Base-by-base conservation (phyloP, 106 monocot genomes). In the Phalaenopsis equestris region DNA sequence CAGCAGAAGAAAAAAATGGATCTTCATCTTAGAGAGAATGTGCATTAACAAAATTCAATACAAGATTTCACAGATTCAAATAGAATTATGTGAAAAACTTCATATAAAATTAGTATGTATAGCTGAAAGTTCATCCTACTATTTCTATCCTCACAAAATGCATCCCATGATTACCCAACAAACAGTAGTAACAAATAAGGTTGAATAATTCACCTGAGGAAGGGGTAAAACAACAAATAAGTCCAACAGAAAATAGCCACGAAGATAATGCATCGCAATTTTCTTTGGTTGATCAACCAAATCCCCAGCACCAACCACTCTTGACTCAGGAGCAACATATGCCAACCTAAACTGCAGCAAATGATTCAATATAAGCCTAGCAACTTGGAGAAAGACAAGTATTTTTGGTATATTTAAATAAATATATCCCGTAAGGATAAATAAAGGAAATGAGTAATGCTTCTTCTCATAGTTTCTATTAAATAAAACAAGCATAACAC, bases 281-380 rank as follows among this genome's bases (percentile, higher is more conserved):
- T 87, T 91, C 57, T 85, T 89, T 79, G 91, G 85, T 12, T 91
- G 72, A 70, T 77, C 83, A 68, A 91, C 89, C 56, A 89, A 87
- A 67, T 83, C 85, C 3, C 89, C 91, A 67, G 89, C 73, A 39
- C 85, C 89, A 19, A 91, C 87, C 14, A 91, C 87, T 82, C 81
- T 91, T 19, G 87, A 85, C 76, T 91, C 87, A 52, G 89, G 91
- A 57, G 83, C 85, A 81, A 91, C 84, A 85, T 86, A 91, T 56
- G 91, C 91, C 52, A 91, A 55, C 75, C 88, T 86, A 79, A 89
- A 91, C 91, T 91, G 91, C 83, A 85, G 48, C 9, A 82, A 70
- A 73, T 45, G 14, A 75, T 61, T 76, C 52, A 72, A 75, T 14
- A 30, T 43, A 45, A 45, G 41, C 45, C 45, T 19, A 45, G 43